Evolutionary conservation across 148 eudicot species (phyloP).

Genomic region (Arbutus unedo): DNA sequence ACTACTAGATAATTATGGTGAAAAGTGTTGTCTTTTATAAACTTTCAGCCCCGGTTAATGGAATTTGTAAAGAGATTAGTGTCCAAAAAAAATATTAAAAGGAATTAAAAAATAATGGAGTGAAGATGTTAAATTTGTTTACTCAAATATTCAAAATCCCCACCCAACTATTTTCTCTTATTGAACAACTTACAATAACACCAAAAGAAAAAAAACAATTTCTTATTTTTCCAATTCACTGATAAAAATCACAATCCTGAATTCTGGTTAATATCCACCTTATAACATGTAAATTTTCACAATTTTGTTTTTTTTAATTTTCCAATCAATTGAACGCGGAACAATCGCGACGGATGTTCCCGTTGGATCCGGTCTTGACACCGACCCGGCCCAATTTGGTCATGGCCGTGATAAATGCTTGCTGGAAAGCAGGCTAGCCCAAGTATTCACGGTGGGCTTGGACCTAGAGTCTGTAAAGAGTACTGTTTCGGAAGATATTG

Average conservation of each 20-base stretch:
- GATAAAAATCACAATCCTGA: neutral
- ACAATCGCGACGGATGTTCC: slow-evolving; percentile 51
- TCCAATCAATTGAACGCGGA: slow-evolving; percentile 32
- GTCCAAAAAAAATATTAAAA: no score
- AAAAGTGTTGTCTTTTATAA: no score
- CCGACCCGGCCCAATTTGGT: slow-evolving; percentile 58
- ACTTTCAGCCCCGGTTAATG: no score
- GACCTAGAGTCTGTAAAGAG: slow-evolving; percentile 69
- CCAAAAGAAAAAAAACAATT: neutral
- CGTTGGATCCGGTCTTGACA: slow-evolving; percentile 42
- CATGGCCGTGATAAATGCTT: slow-evolving; percentile 41
- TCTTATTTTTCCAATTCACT: neutral
- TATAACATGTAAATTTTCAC: no score
- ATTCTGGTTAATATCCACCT: neutral
- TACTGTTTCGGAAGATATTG: slow-evolving; percentile 12
- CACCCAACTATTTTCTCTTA: neutral
- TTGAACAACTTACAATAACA: neutral
- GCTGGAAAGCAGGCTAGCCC: slow-evolving; percentile 40
- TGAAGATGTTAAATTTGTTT: no score
- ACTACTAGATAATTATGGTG: no score
- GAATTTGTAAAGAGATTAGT: no score
- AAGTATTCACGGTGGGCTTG: slow-evolving; percentile 35
- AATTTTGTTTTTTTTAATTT: neutral
- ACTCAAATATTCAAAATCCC: neutral
- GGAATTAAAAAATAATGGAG: no score